Percentiles rank a stretch among this genome's conserved stretches.
Evolutionary conservation across 768 basidiomycete genomes (phyloP).

Genomic region (Lactifluus piperatus): DNA sequence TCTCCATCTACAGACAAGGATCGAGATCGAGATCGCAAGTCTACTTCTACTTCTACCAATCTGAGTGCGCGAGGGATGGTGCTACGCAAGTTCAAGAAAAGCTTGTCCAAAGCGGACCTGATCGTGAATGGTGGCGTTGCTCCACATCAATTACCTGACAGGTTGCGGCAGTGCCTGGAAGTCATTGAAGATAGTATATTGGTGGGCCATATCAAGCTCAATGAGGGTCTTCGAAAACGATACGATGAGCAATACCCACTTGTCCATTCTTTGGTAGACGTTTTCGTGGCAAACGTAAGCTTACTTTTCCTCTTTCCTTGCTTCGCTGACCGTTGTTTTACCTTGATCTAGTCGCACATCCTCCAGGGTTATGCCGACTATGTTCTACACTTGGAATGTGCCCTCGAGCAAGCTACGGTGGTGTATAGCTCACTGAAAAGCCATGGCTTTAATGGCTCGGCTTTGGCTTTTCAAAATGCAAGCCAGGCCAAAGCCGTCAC

Average conservation of each 20-base stretch:
- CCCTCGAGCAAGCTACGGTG: slow-evolving; percentile 81
- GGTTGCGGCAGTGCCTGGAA: slow-evolving; percentile 76
- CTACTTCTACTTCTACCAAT: slow-evolving; percentile 28
- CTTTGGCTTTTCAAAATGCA: no score
- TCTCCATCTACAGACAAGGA: slow-evolving; percentile 35
- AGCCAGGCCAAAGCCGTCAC: no score
- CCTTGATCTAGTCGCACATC: slow-evolving; percentile 65
- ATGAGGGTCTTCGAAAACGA: no score
- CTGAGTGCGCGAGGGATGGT: slow-evolving; percentile 16
- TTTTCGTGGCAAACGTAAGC: slow-evolving; percentile 51
- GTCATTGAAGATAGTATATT: slow-evolving; percentile 82
- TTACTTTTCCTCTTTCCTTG: neutral
- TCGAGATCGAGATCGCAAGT: slow-evolving; percentile 31
- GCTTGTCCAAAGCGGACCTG: slow-evolving; percentile 36
- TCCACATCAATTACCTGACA: slow-evolving; percentile 79
- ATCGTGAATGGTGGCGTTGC: slow-evolving; percentile 46
- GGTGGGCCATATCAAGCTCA: slow-evolving; percentile 27
- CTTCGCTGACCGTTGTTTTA: slow-evolving; percentile 16
- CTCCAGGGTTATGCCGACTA: slow-evolving; percentile 91
- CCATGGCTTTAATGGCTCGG: no score
- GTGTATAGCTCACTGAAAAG: no score
- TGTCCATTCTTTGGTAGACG: slow-evolving; percentile 86
- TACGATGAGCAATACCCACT: slow-evolving; percentile 39
- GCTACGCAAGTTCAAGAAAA: slow-evolving; percentile 37
- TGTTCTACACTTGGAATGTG: slow-evolving; percentile 88